Percentiles rank a stretch among this genome's conserved stretches.
Conservation (phyloP, 495 filamentous ascomycete species). For the Podospora conica region DNA sequence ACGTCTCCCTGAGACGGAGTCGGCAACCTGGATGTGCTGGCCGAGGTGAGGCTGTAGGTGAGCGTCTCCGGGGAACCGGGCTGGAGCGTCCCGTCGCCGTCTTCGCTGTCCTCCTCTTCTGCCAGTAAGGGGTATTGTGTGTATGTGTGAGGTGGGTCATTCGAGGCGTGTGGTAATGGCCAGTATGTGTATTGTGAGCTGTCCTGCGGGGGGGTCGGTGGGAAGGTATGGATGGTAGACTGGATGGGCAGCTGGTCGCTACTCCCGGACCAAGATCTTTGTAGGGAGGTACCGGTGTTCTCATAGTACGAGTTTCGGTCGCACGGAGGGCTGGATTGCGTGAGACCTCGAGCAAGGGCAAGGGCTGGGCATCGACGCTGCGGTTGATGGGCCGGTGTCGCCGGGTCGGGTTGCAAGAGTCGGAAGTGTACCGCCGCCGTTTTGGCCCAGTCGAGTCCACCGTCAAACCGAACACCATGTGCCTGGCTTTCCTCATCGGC, state of each 20-base stretch:
- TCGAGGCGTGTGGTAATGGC: too few species aligned
- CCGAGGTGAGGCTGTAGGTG: not conserved
- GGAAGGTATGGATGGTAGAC: not conserved
- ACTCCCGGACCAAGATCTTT: not conserved
- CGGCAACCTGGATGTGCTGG: not conserved
- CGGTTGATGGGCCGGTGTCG: not conserved
- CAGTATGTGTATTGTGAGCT: not conserved
- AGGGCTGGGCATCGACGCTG: not conserved
- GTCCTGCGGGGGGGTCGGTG: not conserved
- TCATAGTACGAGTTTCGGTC: not conserved
- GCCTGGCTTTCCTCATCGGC: not conserved
- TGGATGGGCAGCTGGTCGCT: not conserved
- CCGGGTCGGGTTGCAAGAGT: not conserved
- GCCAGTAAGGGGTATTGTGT: not conserved
- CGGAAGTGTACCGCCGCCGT: not conserved
- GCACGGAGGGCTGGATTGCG: not conserved
- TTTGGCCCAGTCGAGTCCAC: not conserved
- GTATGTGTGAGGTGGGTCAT: too few species aligned
- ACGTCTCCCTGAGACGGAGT: not conserved
- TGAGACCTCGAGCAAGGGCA: not conserved
- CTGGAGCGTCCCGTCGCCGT: not conserved
- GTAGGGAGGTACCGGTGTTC: too few species aligned
- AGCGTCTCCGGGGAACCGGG: not conserved
- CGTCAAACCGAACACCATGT: not conserved
- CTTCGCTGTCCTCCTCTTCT: not conserved